phyloP scores from a whole-genome alignment of 129 eudicot species.

The Centaurea solstitialis region DNA sequence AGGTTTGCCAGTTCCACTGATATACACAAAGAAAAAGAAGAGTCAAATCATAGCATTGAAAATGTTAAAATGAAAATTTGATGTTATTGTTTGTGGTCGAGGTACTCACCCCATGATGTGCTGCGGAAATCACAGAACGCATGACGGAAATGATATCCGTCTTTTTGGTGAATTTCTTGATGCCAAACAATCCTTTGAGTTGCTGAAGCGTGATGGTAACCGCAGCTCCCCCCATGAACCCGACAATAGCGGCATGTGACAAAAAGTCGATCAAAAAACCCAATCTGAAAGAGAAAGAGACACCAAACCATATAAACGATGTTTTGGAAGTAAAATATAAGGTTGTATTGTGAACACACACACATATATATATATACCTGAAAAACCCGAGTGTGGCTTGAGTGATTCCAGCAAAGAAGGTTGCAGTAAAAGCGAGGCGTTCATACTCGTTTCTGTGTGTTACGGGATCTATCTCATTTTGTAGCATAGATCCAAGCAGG shows the following conservation, averaged over 20 bases:
- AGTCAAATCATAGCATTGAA: background rate
- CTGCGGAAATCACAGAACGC: constrained; percentile 48
- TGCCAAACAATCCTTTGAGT: constrained; percentile 75
- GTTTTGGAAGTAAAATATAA: background rate
- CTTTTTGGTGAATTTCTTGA: constrained; percentile 64
- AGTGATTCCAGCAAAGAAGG: constrained; percentile 83
- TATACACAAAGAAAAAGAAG: background rate
- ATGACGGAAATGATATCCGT: constrained; percentile 70
- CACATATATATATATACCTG: constrained; percentile 38
- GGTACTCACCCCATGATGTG: constrained; percentile 62
- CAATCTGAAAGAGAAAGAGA: constrained; percentile 44
- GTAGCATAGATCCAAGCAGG: constrained; percentile 63
- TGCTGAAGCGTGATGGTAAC: constrained; percentile 77
- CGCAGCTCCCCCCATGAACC: constrained; percentile 91
- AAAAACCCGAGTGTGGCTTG: constrained; percentile 66
- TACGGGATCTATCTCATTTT: constrained; percentile 50
- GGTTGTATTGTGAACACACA: background rate
- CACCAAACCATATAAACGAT: constrained; percentile 3
- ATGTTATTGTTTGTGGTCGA: background rate
- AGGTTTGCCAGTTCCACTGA: constrained; percentile 90
- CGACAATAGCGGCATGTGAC: constrained; percentile 90
- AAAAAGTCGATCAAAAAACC: constrained; percentile 83
- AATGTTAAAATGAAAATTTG: background rate
- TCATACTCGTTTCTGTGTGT: constrained; percentile 47
- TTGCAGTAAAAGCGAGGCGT: constrained; percentile 82